Percentiles rank a stretch among this genome's conserved stretches.
These are phyloP conservation scores for Dichotomopilus funicola DNA, from an alignment of 2,329 filamentous ascomycete genomes.

Conservation along the genomic window DNA sequence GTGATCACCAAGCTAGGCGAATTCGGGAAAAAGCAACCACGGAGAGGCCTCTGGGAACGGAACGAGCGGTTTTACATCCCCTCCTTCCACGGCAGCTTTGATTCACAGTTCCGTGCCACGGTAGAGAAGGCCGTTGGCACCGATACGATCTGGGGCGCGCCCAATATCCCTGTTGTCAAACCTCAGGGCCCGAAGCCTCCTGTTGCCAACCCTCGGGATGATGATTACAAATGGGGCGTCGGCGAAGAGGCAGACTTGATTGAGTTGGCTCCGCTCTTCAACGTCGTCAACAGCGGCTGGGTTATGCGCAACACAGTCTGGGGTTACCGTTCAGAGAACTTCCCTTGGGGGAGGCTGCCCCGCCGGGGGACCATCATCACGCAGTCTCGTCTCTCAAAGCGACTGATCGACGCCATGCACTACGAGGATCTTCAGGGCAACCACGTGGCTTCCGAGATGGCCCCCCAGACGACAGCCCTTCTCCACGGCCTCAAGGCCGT, in stretches of 20 bases:
- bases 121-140: constrained; percentile 50
- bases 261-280: constrained; percentile 72
- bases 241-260: constrained; percentile 30
- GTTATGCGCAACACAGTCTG: constrained; percentile 62
- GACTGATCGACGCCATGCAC: constrained; percentile 69
- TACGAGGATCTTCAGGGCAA: constrained; percentile 66
- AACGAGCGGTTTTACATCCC: constrained; percentile 69
- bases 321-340: constrained; percentile 51
- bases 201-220: constrained; percentile 18
- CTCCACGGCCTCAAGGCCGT: constrained; percentile 75
- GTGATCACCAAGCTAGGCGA: constrained; percentile 59
- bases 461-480: constrained; percentile 63
- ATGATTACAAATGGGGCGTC: constrained; percentile 28
- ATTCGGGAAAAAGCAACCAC: constrained; percentile 62
- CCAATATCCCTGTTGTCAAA: constrained; percentile 50
- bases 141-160: constrained; percentile 60
- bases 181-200: constrained; percentile 48
- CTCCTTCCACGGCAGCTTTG: constrained; percentile 58
- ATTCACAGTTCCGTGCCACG: constrained; percentile 57
- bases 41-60: constrained; percentile 67
- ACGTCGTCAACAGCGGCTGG: constrained; percentile 67
- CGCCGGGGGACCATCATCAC: constrained; percentile 73
- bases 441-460: constrained; percentile 77
- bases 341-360: constrained; percentile 51
- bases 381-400: constrained; percentile 65